Evolutionary conservation across 2,329 filamentous ascomycete genomes (phyloP).

Genomic region (Tricladium varicosporioides): DNA sequence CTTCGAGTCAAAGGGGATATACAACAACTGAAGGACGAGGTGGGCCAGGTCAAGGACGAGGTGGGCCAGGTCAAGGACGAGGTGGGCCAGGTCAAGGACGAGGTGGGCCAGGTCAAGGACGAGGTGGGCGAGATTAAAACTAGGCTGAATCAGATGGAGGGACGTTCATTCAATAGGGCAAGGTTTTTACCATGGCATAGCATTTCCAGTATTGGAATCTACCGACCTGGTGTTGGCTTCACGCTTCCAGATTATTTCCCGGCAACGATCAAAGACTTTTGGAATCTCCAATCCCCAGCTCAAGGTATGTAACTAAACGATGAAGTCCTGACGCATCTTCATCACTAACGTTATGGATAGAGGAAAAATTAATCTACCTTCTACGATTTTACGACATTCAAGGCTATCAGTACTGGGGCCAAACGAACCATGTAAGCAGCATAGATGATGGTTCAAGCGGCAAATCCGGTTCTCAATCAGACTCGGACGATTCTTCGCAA

Average conservation of each 20-base stretch:
- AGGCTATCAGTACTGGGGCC: not conserved
- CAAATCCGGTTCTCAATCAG: not conserved
- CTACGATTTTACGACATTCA: not conserved
- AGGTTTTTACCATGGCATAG: not conserved
- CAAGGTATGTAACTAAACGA: not conserved
- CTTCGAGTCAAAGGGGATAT: not conserved
- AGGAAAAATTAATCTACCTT: not conserved
- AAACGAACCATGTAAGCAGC: not conserved
- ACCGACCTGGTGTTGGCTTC: not conserved
- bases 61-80: not conserved
- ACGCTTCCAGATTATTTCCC: not conserved
- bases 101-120: not conserved
- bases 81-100: not conserved
- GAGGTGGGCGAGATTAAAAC: not conserved
- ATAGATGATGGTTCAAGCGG: not conserved
- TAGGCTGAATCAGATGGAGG: not conserved
- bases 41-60: not conserved
- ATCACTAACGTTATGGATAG: not conserved
- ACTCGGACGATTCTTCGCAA: not conserved
- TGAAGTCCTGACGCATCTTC: not conserved
- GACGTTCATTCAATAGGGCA: not conserved
- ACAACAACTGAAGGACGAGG: not conserved
- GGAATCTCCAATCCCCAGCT: not conserved
- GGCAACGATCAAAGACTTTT: not conserved
- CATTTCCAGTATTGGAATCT: not conserved